Evolutionary conservation across 2,329 filamentous ascomycete genomes (phyloP).

Genomic region (Hyphodiscus sp.): DNA sequence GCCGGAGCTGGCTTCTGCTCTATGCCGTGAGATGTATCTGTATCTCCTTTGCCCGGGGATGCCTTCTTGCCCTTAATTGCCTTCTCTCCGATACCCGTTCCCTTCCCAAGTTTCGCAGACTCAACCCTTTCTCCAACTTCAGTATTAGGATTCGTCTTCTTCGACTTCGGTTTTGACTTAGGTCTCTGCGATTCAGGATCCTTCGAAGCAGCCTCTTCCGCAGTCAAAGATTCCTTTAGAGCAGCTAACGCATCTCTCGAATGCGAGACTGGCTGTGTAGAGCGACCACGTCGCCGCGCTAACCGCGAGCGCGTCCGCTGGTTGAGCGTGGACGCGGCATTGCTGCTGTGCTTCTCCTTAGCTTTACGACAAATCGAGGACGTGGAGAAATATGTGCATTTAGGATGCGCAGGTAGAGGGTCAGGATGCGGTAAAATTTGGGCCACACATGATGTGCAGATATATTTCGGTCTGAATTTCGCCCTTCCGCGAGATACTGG

Average conservation of each 20-base stretch:
- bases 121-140: neutral
- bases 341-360: neutral
- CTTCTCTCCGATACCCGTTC: too few relatives aligned
- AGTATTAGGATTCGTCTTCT: neutral
- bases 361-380: neutral
- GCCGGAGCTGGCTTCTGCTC: neutral
- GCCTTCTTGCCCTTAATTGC: too few relatives aligned
- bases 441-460: constrained; percentile 15
- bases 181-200: neutral
- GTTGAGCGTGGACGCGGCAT: neutral
- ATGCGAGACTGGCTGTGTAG: neutral
- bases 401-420: neutral
- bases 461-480: constrained; percentile 15
- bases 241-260: neutral
- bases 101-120: neutral
- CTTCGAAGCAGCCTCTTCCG: neutral
- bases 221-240: neutral
- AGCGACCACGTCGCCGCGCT: neutral
- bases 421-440: constrained; percentile 1
- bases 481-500: constrained; percentile 19
- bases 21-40: neutral
- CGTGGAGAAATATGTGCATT: constrained; percentile 5
- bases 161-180: neutral
- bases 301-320: neutral
- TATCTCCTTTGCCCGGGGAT: too few relatives aligned